phyloP scores from a whole-genome alignment of 768 basidiomycete genomes.

The Boletus patriciae region DNA sequence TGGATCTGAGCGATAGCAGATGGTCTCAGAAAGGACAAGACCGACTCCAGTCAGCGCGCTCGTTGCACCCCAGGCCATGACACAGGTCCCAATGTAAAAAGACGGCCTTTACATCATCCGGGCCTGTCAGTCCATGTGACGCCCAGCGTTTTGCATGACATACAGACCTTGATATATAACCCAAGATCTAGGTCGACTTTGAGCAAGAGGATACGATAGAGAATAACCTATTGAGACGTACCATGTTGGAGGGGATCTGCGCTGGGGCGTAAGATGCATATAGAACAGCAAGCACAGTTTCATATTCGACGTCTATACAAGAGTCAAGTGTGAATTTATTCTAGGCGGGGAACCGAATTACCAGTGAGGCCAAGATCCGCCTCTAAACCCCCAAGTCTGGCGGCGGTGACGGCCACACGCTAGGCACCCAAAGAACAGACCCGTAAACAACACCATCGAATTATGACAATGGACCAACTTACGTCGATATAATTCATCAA shows the following conservation, averaged over 20 bases:
- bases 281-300: conserved; percentile 50
- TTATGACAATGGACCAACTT: background rate
- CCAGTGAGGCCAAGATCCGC: conserved; percentile 38
- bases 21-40: background rate
- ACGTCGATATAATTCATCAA: conserved; percentile 30
- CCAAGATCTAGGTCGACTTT: conserved; percentile 45
- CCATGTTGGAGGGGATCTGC: conserved; percentile 70
- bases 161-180: conserved; percentile 50
- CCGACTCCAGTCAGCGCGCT: conserved; percentile 61
- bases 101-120: conserved; percentile 47
- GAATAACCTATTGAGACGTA: conserved; percentile 17
- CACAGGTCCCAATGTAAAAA: conserved; percentile 58
- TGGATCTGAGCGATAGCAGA: background rate
- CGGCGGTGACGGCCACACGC: conserved; percentile 40
- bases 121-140: background rate
- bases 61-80: conserved; percentile 61
- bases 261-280: conserved; percentile 62
- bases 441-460: background rate
- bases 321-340: background rate
- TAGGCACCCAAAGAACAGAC: conserved; percentile 7
- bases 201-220: background rate
- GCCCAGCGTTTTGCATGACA: background rate
- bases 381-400: conserved; percentile 42
- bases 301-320: conserved; percentile 49
- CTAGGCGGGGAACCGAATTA: background rate